Percentiles rank a stretch among this genome's conserved stretches.
These are phyloP conservation scores for Vicia sativa DNA, from an alignment of 306 rosid species.

Conservation along the genomic window DNA sequence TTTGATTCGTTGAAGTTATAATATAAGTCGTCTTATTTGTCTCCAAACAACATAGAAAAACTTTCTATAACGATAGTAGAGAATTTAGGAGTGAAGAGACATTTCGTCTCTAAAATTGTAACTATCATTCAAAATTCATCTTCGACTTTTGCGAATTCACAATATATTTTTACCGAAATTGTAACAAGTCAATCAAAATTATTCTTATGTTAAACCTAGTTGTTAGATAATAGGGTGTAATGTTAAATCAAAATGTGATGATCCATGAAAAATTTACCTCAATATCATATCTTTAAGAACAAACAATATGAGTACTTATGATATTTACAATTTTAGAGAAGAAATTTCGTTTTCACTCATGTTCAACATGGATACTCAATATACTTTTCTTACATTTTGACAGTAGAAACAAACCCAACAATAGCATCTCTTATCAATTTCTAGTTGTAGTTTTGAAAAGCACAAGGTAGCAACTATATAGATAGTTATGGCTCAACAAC, in stretches of 20 bases:
- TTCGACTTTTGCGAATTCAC: no score
- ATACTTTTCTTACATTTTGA: conserved; percentile 8
- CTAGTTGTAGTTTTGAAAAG: conserved; percentile 9
- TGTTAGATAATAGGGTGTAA: no score
- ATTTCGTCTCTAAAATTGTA: no score
- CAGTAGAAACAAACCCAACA: conserved; percentile 1
- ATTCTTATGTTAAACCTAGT: no score
- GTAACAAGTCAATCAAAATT: no score
- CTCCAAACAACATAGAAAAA: not conserved
- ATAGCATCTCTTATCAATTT: conserved; percentile 21
- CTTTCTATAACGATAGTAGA: no score
- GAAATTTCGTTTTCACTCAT: not conserved
- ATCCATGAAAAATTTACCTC: no score
- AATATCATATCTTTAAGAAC: no score
- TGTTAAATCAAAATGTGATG: no score
- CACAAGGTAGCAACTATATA: conserved; percentile 49
- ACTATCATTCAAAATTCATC: no score
- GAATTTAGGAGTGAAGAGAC: not conserved
- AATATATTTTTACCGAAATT: no score
- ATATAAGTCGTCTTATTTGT: not conserved
- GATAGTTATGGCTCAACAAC: conserved; percentile 41
- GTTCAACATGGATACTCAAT: not conserved
- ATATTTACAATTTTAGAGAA: not conserved
- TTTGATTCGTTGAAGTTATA: not conserved
- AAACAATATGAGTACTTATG: no score